Evolutionary conservation across 371 early-diverging fungal species (phyloP).

Genomic region (Apophysomyces elegans): DNA sequence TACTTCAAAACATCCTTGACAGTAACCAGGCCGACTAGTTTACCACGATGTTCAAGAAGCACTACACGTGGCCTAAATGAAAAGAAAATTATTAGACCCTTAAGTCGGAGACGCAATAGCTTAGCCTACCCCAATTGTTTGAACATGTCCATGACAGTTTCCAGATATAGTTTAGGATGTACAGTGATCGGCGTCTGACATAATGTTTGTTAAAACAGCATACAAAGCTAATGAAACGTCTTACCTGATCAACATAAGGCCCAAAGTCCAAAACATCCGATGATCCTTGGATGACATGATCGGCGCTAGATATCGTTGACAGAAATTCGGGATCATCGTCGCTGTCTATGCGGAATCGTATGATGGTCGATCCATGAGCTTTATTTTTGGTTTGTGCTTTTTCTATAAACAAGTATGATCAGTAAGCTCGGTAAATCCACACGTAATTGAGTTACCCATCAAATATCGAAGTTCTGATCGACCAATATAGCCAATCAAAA

Average conservation of each 20-base stretch:
- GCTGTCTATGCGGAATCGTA: constrained; percentile 58
- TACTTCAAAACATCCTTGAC: constrained; percentile 81
- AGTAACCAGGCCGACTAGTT: constrained; percentile 74
- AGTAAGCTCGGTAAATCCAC: background rate
- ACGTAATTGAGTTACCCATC: constrained; percentile 38
- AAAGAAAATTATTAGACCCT: background rate
- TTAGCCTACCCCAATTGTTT: constrained; percentile 78
- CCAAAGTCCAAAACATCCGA: constrained; percentile 73
- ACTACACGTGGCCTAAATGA: constrained; percentile 70
- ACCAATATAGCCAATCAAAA: constrained; percentile 83
- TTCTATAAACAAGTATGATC: constrained; percentile 29
- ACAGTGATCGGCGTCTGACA: constrained; percentile 83
- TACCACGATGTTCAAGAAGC: constrained; percentile 71
- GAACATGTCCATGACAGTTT: constrained; percentile 90
- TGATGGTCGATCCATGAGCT: constrained; percentile 56
- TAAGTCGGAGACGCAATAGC: constrained; percentile 8
- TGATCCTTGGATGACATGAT: constrained; percentile 35
- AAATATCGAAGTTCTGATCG: constrained; percentile 78
- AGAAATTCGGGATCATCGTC: constrained; percentile 37
- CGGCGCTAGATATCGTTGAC: constrained; percentile 23
- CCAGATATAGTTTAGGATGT: constrained; percentile 78
- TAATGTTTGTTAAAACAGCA: background rate
- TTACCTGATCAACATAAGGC: constrained; percentile 72
- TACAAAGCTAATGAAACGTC: background rate
- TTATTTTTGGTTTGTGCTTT: constrained; percentile 54